phyloP scores from a whole-genome alignment of 305 asterid genomes.

The Withania somnifera region DNA sequence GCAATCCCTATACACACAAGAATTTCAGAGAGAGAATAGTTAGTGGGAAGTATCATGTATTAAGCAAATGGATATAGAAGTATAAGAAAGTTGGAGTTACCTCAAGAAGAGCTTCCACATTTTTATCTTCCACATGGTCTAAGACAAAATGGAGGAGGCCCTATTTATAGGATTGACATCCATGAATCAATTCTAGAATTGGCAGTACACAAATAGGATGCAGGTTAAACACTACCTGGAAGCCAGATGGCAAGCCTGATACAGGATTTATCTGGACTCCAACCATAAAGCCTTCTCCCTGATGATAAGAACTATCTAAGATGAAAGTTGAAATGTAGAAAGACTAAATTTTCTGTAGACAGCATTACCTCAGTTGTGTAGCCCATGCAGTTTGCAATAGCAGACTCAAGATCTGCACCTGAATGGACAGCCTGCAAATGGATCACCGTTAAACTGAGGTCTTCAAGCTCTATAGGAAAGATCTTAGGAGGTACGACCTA shows the following conservation, averaged over 20 bases:
- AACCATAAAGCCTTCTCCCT: constrained; percentile 99
- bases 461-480: background rate
- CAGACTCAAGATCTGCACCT: constrained; percentile 98
- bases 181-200: background rate
- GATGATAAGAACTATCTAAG: constrained; percentile 19
- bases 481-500: background rate
- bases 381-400: constrained; percentile 93
- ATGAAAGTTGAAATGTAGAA: constrained; percentile 2
- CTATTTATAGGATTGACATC: constrained; percentile 29
- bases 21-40: constrained; percentile 3
- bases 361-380: constrained; percentile 69
- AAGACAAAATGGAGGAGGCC: constrained; percentile 77
- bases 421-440: constrained; percentile 95
- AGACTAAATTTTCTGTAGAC: background rate
- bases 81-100: constrained; percentile 32
- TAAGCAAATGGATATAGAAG: background rate
- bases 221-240: constrained; percentile 41
- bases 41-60: background rate
- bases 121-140: constrained; percentile 72
- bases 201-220: background rate
- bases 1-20: constrained; percentile 54
- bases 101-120: constrained; percentile 94
- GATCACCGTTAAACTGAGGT: background rate
- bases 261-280: constrained; percentile 96
- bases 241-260: constrained; percentile 90